Evolutionary conservation across 1,284 basidiomycete genomes (phyloP), one percentile per base, ranked within the genome.

Genomic region (Moesziomyces aphidis): DNA sequence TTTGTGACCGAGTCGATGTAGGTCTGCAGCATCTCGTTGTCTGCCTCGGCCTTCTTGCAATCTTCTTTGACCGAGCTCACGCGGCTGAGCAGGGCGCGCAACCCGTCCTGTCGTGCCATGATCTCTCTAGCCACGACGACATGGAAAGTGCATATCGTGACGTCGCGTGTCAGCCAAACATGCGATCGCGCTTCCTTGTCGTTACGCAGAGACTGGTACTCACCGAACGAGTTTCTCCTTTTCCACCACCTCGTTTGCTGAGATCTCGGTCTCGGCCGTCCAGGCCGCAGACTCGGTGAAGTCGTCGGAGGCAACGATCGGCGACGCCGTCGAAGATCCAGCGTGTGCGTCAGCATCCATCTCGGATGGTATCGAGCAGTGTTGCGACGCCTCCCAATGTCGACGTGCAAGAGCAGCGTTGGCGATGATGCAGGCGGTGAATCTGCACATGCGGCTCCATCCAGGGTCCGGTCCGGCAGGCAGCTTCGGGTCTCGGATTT

Each of bases 1-100:
- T 83, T 84, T 53, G 82, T 84, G 53, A 84, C 81, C 46, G 78
- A 79, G 53, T 84, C 83, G 22, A 83, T 80, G 58, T 84, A 84
- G 8, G 78, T 77, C 66, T 83, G 83, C 19, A 84, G 68, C 77
- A 80, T 82, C 50, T 83, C 82, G 61, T 84, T 84, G 55, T 84
- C 81, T 10, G 77, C 74, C 55, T 83, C 83, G 3, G 79, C 77
- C 53, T 83, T 82, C 23, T 56, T 69, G 63, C 82, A 83, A 36
- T 84, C 83, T 9, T 73, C 72, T 68, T 83, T 76, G 43, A 83
- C 83, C 9, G 67, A 53, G 15, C 54, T 48, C 24, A 83, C 68
- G 17, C 83, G 75, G 48, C 58, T 55, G 49, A 81, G 65, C 22
- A 84, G 75, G 0, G 79, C 83, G 49, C 70, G 65, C 43, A 84